These are phyloP conservation scores for Colletotrichum paranaense DNA, from an alignment of 2,329 filamentous ascomycete species.

Conservation along the genomic window DNA sequence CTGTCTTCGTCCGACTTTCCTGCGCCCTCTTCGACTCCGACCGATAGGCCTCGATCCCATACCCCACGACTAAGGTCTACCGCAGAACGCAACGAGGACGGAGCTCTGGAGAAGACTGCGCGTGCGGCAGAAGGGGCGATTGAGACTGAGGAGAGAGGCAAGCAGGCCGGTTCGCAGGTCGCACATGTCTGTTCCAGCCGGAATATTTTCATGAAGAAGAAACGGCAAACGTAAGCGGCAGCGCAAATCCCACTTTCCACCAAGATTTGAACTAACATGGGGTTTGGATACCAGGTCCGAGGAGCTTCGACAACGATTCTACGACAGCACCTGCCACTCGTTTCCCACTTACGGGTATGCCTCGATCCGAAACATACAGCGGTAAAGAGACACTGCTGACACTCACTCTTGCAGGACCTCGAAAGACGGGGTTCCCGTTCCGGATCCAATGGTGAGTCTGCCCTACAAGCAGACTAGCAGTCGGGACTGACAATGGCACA, in stretches of 20 bases:
- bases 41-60: not conserved
- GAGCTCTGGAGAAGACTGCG: constrained; percentile 14
- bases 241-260: not conserved
- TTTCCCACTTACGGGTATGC: constrained; percentile 31
- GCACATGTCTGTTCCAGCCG: not conserved
- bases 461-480: not conserved
- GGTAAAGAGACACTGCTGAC: constrained; percentile 4
- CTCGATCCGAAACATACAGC: not conserved
- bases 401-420: constrained; percentile 10
- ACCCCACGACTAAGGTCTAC: not conserved
- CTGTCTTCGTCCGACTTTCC: constrained; percentile 7
- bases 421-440: constrained; percentile 27
- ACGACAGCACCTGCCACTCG: constrained; percentile 1
- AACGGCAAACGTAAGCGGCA: constrained; percentile 4
- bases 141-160: constrained; percentile 3
- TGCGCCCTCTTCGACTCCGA: not conserved
- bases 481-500: constrained; percentile 1
- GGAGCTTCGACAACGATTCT: constrained; percentile 18
- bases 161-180: not conserved
- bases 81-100: not conserved
- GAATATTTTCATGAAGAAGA: not conserved
- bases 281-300: not conserved
- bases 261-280: not conserved
- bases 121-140: constrained; percentile 4
- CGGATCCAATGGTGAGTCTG: constrained; percentile 28